Base-by-base conservation (phyloP, 805 yeast species). In the Ogataea paradorogensis region DNA sequence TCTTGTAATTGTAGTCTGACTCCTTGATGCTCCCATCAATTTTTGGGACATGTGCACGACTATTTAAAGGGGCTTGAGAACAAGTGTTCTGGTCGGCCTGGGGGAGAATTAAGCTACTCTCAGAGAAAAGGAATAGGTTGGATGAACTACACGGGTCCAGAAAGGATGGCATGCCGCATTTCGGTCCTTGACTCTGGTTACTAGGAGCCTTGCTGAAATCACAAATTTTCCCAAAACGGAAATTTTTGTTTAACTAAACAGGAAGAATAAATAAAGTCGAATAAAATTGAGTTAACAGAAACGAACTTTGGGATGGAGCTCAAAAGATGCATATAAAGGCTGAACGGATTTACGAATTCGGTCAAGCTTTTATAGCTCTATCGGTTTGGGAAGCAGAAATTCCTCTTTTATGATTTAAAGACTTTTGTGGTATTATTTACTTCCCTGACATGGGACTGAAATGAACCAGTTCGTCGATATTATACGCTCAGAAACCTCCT, bases 181-280 rank as follows among this genome's bases (percentile, higher is more conserved):
- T 3, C 5, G 9, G 21, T 10, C 21, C 7, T 14, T 3, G 20
- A 21, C 9, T 14, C 9, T 9, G 8, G 10, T 16, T n/a, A 18
- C 15, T 22, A 4, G n/a, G 27, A 7, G 27, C 13, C 20, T 21
- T 26, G 22, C 11, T 16, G 22, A 18, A 33, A 20, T 15, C 29
- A 24, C 33, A 22, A 33, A 28, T 28, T 33, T 33, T 40, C 50
- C 42, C 22, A 43, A 43, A 30, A 27, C 23, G 51, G 51, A 38
- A 47, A 47, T 47, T 47, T 42, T 34, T 20, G 37, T 33, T 41
- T 30, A 38, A 47, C 51, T 33, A 47, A 47, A 28, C 38, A 23
- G 51, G 51, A 43, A 47, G 39, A 20, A 30, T 15, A 27, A 27
- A 24, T 9, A n/a, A 13, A 22, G 10, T 9, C 8, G 27, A 5